Evolutionary conservation across 352 stramenopile genomes (phyloP).

Genomic region (Phytophthora aleatoria): DNA sequence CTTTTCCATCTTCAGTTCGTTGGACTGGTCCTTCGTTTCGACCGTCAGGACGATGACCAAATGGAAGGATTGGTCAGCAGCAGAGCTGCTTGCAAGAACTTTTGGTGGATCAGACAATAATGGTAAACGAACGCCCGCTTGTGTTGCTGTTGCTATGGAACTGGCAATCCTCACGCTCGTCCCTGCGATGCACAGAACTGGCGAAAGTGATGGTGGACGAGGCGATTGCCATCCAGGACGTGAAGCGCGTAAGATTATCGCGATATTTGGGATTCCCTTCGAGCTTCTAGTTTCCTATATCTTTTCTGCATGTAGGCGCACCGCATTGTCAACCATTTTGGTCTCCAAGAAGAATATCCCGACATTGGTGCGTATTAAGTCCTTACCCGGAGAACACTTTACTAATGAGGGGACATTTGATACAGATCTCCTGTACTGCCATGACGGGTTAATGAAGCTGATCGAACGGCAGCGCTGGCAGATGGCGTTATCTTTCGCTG

Average conservation of each 20-base stretch:
- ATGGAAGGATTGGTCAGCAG: conserved; percentile 65
- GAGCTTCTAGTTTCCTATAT: not conserved
- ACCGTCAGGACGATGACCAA: conserved; percentile 50
- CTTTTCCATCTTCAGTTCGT: conserved; percentile 33
- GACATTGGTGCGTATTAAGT: conserved; percentile 48
- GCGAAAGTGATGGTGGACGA: conserved; percentile 55
- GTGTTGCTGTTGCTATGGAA: not conserved
- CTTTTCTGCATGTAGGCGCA: conserved; percentile 40
- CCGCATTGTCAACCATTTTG: conserved; percentile 64
- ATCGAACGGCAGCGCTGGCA: conserved; percentile 71
- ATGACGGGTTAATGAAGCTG: conserved; percentile 64
- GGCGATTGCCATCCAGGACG: conserved; percentile 58
- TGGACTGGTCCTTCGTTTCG: conserved; percentile 47
- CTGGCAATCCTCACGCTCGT: conserved; percentile 1
- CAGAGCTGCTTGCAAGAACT: conserved; percentile 52
- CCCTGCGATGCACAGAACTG: conserved; percentile 28
- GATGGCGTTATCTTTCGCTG: conserved; percentile 71
- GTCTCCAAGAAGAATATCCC: conserved; percentile 55
- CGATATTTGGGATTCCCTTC: not conserved
- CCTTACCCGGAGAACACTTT: not conserved
- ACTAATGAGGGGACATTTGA: conserved; percentile 2
- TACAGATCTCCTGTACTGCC: conserved; percentile 59
- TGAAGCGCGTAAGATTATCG: conserved; percentile 52
- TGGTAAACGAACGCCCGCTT: conserved; percentile 6
- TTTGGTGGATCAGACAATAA: conserved; percentile 34